Conservation (phyloP, 176 grass and related monocot species). For the Phyllostachys edulis region DNA sequence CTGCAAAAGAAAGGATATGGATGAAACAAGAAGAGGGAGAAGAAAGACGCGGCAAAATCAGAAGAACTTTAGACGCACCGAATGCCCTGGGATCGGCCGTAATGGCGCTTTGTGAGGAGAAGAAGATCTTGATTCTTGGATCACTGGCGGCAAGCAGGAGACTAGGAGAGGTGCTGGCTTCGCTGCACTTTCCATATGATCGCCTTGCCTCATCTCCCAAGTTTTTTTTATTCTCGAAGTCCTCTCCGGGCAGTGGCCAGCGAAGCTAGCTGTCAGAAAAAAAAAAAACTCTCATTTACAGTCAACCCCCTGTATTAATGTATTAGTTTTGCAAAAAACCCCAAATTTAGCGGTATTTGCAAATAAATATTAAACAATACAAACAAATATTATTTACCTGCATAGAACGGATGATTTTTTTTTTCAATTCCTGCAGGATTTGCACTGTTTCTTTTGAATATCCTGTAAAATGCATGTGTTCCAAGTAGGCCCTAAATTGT, state of each 20-base stretch:
- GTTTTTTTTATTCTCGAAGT: conserved; percentile 29
- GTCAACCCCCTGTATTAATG: conserved; percentile 17
- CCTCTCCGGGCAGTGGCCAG: background rate
- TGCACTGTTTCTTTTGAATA: no score
- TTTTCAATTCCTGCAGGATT: no score
- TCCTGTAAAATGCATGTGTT: no score
- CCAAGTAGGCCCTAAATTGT: no score
- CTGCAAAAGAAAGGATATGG: background rate
- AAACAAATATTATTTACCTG: no score
- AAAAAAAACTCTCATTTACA: no score
- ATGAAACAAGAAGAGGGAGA: background rate
- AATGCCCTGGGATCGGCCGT: background rate
- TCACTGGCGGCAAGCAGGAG: background rate
- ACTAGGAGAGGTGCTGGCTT: background rate
- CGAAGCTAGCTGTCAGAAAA: conserved; percentile 19
- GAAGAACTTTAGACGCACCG: no score
- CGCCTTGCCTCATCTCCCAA: background rate
- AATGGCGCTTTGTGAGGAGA: background rate
- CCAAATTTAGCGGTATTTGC: background rate
- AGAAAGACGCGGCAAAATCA: background rate
- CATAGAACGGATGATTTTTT: no score
- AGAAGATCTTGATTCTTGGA: background rate
- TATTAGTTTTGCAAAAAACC: no score
- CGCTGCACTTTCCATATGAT: conserved; percentile 12
- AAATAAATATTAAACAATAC: no score